Percentiles rank a stretch among this genome's conserved stretches.
Conservation (phyloP, 1,139 yeast species). For the Insectozyma bohioensis region DNA sequence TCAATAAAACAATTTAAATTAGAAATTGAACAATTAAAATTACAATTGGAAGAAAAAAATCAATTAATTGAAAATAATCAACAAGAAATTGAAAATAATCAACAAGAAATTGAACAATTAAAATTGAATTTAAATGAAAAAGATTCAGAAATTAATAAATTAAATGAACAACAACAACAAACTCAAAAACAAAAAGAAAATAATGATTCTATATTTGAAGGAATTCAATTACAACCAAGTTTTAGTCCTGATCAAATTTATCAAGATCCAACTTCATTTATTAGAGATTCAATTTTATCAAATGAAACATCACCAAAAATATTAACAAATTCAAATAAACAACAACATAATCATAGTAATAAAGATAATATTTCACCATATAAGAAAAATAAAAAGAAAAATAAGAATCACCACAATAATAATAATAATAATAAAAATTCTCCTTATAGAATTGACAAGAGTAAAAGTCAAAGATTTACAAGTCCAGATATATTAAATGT, state of each 20-base stretch:
- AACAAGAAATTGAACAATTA: constrained; percentile 3
- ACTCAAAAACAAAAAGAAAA: no score
- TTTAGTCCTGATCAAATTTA: constrained; percentile 9
- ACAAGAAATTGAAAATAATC: not conserved
- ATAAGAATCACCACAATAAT: no score
- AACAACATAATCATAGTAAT: no score
- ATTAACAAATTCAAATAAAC: no score
- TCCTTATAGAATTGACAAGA: no score
- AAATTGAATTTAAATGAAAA: constrained; percentile 2
- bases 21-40: constrained; percentile 3
- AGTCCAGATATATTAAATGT: not conserved
- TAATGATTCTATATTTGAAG: no score
- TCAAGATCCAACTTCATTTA: constrained; percentile 5
- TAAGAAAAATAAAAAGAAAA: no score
- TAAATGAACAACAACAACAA: no score
- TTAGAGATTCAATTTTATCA: not conserved
- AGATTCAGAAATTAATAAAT: not conserved
- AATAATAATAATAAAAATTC: no score
- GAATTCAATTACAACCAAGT: no score
- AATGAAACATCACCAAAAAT: not conserved
- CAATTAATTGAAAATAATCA: not conserved
- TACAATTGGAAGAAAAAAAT: constrained; percentile 2
- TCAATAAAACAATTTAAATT: constrained; percentile 2
- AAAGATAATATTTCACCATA: no score
- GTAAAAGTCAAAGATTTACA: no score